Percentiles rank a stretch among this genome's conserved stretches.
Conservation (phyloP, 1,284 basidiomycete genomes). For the Mycena sp. region DNA sequence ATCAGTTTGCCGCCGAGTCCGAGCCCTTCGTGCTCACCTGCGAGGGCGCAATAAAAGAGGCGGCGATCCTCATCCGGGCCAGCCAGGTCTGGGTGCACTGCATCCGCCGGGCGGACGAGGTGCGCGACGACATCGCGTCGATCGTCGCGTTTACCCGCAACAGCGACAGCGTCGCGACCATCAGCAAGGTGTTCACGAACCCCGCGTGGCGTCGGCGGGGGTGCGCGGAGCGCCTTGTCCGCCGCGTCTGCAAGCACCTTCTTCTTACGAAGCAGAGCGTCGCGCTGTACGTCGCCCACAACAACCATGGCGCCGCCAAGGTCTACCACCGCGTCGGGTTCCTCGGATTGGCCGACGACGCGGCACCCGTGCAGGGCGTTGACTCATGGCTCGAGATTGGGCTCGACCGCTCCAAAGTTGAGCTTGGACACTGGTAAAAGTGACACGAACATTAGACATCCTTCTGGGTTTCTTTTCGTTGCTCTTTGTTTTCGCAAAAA, state of each 20-base stretch:
- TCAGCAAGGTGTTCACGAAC: constrained; percentile 74
- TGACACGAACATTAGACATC: too few relatives aligned
- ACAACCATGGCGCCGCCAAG: constrained; percentile 59
- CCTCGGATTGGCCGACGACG: constrained; percentile 50
- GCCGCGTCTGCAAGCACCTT: constrained; percentile 55
- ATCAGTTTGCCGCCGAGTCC: constrained; percentile 64
- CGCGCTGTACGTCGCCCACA: constrained; percentile 63
- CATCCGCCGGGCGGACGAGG: constrained; percentile 40
- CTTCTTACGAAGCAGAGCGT: constrained; percentile 49
- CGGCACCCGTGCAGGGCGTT: constrained; percentile 48
- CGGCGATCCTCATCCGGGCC: constrained; percentile 55
- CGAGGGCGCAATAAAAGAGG: constrained; percentile 58
- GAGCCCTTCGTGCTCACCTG: constrained; percentile 65
- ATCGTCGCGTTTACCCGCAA: constrained; percentile 72
- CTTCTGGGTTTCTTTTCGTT: too few relatives aligned
- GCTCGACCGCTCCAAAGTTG: constrained; percentile 57
- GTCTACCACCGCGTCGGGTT: constrained; percentile 73
- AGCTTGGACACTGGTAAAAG: constrained; percentile 70
- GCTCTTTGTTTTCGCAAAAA: constrained; percentile 14
- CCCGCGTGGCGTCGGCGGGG: constrained; percentile 57
- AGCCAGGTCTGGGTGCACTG: constrained; percentile 70
- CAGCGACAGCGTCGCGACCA: constrained; percentile 59
- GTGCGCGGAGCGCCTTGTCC: constrained; percentile 66
- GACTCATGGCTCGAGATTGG: constrained; percentile 71
- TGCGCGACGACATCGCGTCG: constrained; percentile 67